Percentiles rank a stretch among this genome's conserved stretches.
Evolutionary conservation across 2,329 filamentous ascomycete genomes (phyloP).

Genomic region (Neophaeococcomyces aloes): DNA sequence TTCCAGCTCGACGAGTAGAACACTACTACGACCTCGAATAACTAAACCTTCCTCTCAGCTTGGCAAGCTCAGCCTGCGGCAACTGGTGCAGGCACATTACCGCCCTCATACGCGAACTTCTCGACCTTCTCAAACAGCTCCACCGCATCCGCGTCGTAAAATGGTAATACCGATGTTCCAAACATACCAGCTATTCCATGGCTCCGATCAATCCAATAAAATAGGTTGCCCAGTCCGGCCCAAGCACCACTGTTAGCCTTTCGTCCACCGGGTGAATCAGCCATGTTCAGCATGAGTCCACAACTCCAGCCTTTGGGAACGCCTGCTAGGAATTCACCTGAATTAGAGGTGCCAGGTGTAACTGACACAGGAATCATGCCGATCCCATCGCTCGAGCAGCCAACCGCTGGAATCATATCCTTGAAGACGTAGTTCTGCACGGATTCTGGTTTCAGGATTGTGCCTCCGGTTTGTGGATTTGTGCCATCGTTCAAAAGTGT

Average conservation of each 20-base stretch:
- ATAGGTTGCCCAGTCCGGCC: constrained; percentile 18
- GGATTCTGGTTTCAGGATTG: constrained; percentile 15
- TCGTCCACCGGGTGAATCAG: constrained; percentile 13
- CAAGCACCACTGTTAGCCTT: constrained; percentile 15
- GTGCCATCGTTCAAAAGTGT: constrained; percentile 16
- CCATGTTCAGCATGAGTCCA: constrained; percentile 15
- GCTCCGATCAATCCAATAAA: constrained; percentile 18
- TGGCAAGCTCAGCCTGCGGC: too few species aligned
- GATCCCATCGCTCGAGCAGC: constrained; percentile 8
- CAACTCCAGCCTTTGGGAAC: constrained; percentile 14
- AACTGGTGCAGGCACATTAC: too few species aligned
- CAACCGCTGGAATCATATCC: constrained; percentile 12
- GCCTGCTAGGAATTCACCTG: constrained; percentile 13
- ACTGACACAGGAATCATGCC: constrained; percentile 10
- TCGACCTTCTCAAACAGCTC: constrained; percentile 16
- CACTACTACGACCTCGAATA: too few species aligned
- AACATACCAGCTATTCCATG: constrained; percentile 13
- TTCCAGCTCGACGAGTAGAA: too few species aligned
- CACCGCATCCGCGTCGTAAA: constrained; percentile 12
- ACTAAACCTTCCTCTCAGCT: too few species aligned
- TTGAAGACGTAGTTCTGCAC: constrained; percentile 16
- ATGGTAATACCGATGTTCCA: constrained; percentile 10
- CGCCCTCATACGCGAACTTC: constrained; percentile 15
- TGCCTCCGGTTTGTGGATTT: constrained; percentile 8
- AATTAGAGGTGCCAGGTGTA: constrained; percentile 2